Evolutionary conservation across 106 monocot species (phyloP), one percentile per base, ranked within the genome.

Genomic region (Phalaenopsis aphrodite): DNA sequence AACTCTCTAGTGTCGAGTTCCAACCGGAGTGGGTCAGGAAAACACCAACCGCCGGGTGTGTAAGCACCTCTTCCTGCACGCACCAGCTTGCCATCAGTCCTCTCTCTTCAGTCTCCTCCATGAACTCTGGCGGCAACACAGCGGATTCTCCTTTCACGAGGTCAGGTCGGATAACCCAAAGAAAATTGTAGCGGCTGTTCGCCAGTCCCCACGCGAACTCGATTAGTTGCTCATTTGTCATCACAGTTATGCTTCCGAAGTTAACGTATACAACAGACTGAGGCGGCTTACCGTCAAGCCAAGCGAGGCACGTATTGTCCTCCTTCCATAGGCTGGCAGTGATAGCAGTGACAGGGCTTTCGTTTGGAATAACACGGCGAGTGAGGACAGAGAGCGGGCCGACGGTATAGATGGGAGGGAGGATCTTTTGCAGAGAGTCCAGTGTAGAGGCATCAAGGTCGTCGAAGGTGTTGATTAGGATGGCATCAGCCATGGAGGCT

Each of bases 11-110:
- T 21, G 83, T 86, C 36, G 93, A 94, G 84, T 91, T 94, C 91
- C 91, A 91, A 21, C 93, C 91, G 80, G 87, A 91, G 84, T 94
- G 93, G 14, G 87, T 85, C 81, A 94, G 10, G 79, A 94, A 94
- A 12, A n/a, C 80, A 4, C 80, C 80, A 21, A 73, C 42, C 16
- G 80, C 52, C 42, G 48, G 72, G 15, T 81, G 80, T 48, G 11
- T 16, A 9, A 81, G 80, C 49, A 81, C 30, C 55, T 81, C 38
- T 47, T 81, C 80, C 41, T 81, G 80, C 8, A 38, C 52, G 80
- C 80, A 81, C 81, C 81, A 81, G 11, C 16, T 41, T 48, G 23
- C n/a, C 42, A 81, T 3, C 75, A 81, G 11, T 8, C 56, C 49
- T 15, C 73, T 72, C 12, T 43, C 72, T 19, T 42, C 6, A 24